Conservation (phyloP, 768 basidiomycete species). For the Amanita exitialis region DNA sequence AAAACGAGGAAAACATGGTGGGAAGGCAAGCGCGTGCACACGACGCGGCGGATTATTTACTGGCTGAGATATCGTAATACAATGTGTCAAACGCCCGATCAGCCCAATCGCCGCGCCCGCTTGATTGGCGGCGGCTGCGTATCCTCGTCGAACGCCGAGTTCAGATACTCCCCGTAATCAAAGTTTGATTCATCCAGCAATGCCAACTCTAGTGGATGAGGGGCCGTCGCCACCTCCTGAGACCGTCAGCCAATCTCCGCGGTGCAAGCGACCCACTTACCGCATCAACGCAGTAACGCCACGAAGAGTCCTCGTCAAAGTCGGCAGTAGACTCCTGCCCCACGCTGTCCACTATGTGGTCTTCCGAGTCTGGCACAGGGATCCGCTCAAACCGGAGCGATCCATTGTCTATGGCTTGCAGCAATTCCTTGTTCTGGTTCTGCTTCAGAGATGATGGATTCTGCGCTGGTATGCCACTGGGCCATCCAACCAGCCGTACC, state of each 20-base stretch:
- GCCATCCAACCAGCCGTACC: constrained; percentile 58
- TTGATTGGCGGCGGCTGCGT: constrained; percentile 2
- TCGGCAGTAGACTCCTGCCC: constrained; percentile 2
- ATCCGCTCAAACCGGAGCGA: constrained; percentile 36
- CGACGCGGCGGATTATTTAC: too few species aligned
- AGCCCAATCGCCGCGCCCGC: not conserved
- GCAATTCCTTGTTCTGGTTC: constrained; percentile 41
- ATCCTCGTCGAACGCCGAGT: not conserved
- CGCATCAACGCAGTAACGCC: constrained; percentile 26
- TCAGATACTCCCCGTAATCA: constrained; percentile 2
- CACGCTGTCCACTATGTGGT: not conserved
- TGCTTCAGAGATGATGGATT: constrained; percentile 54
- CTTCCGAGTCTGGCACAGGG: constrained; percentile 6
- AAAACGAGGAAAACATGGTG: constrained; percentile 69
- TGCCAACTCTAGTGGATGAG: not conserved
- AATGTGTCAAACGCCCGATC: not conserved
- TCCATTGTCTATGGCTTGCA: constrained; percentile 39
- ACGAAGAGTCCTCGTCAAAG: constrained; percentile 26
- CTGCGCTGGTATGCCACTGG: constrained; percentile 40
- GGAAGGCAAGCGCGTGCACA: constrained; percentile 1
- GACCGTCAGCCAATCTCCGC: not conserved
- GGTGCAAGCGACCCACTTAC: not conserved
- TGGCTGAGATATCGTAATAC: not conserved
- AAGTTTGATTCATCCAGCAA: not conserved
- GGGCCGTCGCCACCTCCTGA: not conserved